A percentile compares a stretch with the other conserved stretches of the same genome.
Evolutionary conservation across 2,329 filamentous ascomycete species (phyloP).

Genomic region (Arthrobotrys entomopaga): DNA sequence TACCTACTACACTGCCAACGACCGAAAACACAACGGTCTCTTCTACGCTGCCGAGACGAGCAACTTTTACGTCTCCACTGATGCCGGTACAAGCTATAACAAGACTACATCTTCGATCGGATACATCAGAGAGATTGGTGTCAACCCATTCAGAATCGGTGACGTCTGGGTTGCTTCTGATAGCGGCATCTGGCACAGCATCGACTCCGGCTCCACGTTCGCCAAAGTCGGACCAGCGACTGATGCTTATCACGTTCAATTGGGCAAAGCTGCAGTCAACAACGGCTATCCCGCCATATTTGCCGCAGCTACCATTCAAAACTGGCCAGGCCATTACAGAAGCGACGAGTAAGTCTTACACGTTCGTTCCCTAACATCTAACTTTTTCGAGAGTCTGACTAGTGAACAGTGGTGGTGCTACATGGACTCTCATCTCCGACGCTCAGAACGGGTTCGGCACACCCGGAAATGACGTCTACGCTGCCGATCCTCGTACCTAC

Average conservation of each 20-base stretch:
- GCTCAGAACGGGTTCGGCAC: constrained; percentile 56
- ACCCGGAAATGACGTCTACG: constrained; percentile 54
- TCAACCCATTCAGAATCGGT: constrained; percentile 69
- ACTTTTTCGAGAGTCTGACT: neutral
- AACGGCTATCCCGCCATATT: constrained; percentile 57
- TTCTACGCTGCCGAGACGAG: constrained; percentile 67
- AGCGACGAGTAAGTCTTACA: constrained; percentile 52
- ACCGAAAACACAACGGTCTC: constrained; percentile 67
- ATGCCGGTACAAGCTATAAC: constrained; percentile 66
- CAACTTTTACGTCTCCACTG: constrained; percentile 67
- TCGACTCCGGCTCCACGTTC: constrained; percentile 67
- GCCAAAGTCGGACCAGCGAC: constrained; percentile 60
- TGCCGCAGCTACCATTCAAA: constrained; percentile 56
- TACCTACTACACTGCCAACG: constrained; percentile 67
- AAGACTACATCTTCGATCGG: constrained; percentile 55
- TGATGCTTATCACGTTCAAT: constrained; percentile 55
- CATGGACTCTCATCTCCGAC: constrained; percentile 57
- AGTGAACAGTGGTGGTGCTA: constrained; percentile 38
- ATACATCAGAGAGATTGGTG: constrained; percentile 68
- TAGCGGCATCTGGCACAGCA: constrained; percentile 68
- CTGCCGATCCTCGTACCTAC: constrained; percentile 54
- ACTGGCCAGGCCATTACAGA: constrained; percentile 56
- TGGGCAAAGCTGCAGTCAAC: constrained; percentile 53
- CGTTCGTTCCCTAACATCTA: neutral
- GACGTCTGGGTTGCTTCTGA: constrained; percentile 71